Evolutionary conservation across 257 asterid genomes (phyloP), one percentile per base, ranked within the genome.

Genomic region (Rehmannia glutinosa): DNA sequence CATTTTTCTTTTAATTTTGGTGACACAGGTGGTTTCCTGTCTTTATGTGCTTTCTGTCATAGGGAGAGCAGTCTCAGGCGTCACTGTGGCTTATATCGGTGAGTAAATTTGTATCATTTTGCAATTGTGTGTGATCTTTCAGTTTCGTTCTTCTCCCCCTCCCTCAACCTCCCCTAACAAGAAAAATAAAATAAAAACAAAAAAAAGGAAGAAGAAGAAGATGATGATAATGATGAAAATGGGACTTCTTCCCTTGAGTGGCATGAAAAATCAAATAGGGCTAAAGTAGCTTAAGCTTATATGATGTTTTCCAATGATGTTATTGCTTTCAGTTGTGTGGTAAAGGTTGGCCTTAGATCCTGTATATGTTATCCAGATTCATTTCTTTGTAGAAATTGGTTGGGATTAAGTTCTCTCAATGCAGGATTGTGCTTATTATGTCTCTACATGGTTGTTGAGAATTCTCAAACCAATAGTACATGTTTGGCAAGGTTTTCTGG

Each of bases 391-490:
- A 6, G 6, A 55, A 45, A 28, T 46, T 21, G 21, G 4, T 36
- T 1, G 4, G 28, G 30, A n/a, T 28, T 12, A 12, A 16, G 45
- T 8, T 61, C 33, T 73, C 17, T 57, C 59, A n/a, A n/a, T 78
- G 75, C 83, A 91, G 98, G 95, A 49, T 77, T 91, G 72, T 94
- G 96, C 87, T 74, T 91, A 21, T 81, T 87, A 68, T 94, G 97
- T 75, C 76, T 91, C 62, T 85, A 85, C 74, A 49, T 84, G 66
- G 78, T 89, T 55, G 68, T 79, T 1, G 90, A 81, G 72, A 81
- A 84, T 41, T 87, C 91, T 24, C 81, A 49, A 27, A 47, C 77
- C 39, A 72, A 70, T 66, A 79, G 35, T 64, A 21, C 79, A 1
- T 75, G 77, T 76, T 72, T 75, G 75, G 81, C 78, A 11, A 73